These are phyloP conservation scores for Pseudocercospora fijiensis DNA, from an alignment of 2,329 filamentous ascomycete genomes.

Conservation along the genomic window DNA sequence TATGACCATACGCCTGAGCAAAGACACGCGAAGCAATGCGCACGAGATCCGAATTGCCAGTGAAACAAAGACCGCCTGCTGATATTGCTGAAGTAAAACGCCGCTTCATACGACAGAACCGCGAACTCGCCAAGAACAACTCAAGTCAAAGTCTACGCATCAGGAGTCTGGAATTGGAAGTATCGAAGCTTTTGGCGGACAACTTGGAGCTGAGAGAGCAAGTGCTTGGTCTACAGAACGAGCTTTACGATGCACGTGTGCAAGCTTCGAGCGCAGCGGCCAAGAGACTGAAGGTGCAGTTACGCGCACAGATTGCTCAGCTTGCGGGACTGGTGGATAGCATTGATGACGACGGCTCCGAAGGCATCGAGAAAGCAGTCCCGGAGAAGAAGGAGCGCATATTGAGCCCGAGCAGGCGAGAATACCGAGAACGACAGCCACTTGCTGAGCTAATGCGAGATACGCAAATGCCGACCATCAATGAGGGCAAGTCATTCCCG, in stretches of 20 bases:
- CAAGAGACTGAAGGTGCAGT: slow-evolving; percentile 65
- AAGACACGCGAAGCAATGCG: slow-evolving; percentile 30
- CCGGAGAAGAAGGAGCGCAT: slow-evolving; percentile 20
- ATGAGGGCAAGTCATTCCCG: slow-evolving; percentile 67
- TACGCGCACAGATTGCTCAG: slow-evolving; percentile 72
- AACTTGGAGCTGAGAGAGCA: slow-evolving; percentile 72
- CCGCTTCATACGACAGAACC: slow-evolving; percentile 78
- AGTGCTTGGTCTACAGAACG: slow-evolving; percentile 67
- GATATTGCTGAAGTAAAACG: slow-evolving; percentile 62
- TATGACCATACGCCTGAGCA: slow-evolving; percentile 27
- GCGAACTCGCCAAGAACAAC: slow-evolving; percentile 76
- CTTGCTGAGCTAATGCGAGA: slow-evolving; percentile 37
- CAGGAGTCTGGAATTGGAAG: slow-evolving; percentile 72
- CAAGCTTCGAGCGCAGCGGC: slow-evolving; percentile 63
- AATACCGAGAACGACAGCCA: slow-evolving; percentile 36
- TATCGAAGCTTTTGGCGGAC: slow-evolving; percentile 71
- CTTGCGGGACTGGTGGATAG: slow-evolving; percentile 65
- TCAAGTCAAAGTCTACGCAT: slow-evolving; percentile 75
- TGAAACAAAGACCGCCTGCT: slow-evolving; percentile 28
- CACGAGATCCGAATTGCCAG: slow-evolving; percentile 33
- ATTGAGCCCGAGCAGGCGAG: slow-evolving; percentile 27
- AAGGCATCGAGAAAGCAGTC: slow-evolving; percentile 15
- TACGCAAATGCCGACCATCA: slow-evolving; percentile 61
- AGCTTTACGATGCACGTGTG: slow-evolving; percentile 60
- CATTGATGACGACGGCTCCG: slow-evolving; percentile 51